Evolutionary conservation across 2,329 filamentous ascomycete species (phyloP).

Genomic region (Chrysoporthe austroafricana): DNA sequence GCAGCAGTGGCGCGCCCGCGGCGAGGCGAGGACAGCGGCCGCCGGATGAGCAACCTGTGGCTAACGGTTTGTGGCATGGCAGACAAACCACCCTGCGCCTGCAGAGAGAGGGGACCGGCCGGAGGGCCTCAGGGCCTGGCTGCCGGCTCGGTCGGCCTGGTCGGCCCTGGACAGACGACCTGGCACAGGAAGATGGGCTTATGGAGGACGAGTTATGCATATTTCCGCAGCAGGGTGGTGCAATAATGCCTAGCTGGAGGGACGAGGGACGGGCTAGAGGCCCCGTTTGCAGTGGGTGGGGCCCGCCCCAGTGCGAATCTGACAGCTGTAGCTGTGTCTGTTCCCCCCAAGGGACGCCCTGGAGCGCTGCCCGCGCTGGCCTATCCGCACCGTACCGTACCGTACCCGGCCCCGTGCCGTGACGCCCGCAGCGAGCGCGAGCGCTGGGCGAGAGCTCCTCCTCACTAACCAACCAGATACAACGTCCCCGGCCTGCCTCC

Average conservation of each 20-base stretch:
- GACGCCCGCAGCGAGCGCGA: background rate
- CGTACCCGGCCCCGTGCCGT: slow-evolving; percentile 9
- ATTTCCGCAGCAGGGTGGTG: background rate
- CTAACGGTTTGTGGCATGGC: too few relatives aligned
- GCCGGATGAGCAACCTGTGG: too few relatives aligned
- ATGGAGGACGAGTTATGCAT: background rate
- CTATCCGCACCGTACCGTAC: slow-evolving; percentile 14
- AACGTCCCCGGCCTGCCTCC: slow-evolving; percentile 17
- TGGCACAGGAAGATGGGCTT: background rate
- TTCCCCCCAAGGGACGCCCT: background rate
- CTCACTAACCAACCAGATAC: slow-evolving; percentile 6
- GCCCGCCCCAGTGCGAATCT: slow-evolving; percentile 2
- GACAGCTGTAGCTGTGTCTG: background rate
- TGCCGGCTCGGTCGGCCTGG: background rate
- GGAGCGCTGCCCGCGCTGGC: background rate
- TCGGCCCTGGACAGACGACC: background rate
- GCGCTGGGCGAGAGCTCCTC: background rate
- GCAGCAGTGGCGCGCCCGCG: background rate
- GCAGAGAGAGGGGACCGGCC: too few relatives aligned
- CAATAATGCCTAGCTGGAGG: background rate
- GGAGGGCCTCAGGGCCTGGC: background rate
- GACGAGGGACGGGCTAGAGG: background rate
- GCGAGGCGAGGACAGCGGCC: too few relatives aligned
- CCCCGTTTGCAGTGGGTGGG: too few relatives aligned
- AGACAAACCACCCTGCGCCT: too few relatives aligned